These are phyloP conservation scores for Dovyalis caffra DNA, from an alignment of 345 rosid genomes.

Conservation along the genomic window DNA sequence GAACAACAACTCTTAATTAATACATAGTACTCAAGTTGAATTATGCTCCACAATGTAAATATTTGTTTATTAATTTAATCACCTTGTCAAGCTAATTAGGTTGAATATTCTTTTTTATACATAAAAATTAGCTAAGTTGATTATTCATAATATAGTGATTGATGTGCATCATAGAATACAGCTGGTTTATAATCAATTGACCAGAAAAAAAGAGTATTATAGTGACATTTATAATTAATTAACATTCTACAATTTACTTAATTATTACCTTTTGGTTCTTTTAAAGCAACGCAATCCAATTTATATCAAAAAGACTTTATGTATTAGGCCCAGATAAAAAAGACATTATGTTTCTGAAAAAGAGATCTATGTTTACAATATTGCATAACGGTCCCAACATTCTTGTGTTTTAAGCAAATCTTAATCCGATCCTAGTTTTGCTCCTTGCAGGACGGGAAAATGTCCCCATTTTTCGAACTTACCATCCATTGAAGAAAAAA, in stretches of 20 bases:
- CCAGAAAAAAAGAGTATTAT: no score
- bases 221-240: no score
- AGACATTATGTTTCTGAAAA: neutral
- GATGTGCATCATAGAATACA: neutral
- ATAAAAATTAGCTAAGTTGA: neutral
- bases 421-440: neutral
- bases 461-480: neutral
- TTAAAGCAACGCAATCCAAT: neutral
- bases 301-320: no score
- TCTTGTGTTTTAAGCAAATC: no score
- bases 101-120: no score
- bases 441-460: neutral
- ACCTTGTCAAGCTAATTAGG: neutral
- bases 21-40: no score
- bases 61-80: neutral
- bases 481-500: no score
- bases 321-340: neutral
- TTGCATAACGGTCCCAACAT: neutral
- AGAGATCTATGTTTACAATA: neutral
- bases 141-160: neutral
- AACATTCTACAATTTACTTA: neutral
- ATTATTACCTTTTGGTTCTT: conserved; percentile 1
- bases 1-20: no score
- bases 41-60: no score
- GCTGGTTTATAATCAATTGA: neutral